These are phyloP conservation scores for Fraxinus cuspidata DNA, from an alignment of 257 asterid genomes.

Conservation along the genomic window DNA sequence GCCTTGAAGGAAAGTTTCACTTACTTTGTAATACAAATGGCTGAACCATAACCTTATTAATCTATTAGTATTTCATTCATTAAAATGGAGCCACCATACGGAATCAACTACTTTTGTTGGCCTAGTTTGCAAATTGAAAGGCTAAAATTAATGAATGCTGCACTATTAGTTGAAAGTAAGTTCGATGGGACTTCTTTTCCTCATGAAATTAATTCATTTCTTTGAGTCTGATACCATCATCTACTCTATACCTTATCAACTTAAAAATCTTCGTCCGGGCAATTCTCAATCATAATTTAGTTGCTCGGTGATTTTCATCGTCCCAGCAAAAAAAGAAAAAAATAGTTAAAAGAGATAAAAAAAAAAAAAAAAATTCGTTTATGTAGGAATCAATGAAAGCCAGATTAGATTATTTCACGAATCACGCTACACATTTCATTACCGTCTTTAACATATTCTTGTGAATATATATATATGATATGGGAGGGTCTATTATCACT, in stretches of 20 bases:
- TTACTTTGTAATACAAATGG: background rate
- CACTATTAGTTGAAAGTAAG: background rate
- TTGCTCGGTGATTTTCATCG: background rate
- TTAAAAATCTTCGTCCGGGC: too few relatives aligned
- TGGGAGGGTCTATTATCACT: too few relatives aligned
- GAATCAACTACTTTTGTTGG: background rate
- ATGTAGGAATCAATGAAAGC: too few relatives aligned
- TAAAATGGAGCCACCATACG: background rate
- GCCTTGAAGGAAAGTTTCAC: background rate
- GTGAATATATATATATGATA: too few relatives aligned
- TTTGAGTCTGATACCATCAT: background rate
- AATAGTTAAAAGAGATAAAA: too few relatives aligned
- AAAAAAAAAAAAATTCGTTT: too few relatives aligned
- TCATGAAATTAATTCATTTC: background rate
- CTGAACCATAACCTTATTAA: background rate
- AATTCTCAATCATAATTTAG: too few relatives aligned
- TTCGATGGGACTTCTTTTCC: too few relatives aligned
- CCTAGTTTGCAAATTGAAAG: slow-evolving; percentile 2
- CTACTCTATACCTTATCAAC: background rate
- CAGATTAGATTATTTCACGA: too few relatives aligned
- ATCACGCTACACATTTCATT: too few relatives aligned
- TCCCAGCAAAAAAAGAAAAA: background rate
- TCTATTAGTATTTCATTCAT: background rate
- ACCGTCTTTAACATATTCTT: too few relatives aligned
- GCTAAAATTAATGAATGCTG: slow-evolving; percentile 12